These are phyloP conservation scores for Pleodorina starrii DNA, from an alignment of 139 green algal species.

Conservation along the genomic window DNA sequence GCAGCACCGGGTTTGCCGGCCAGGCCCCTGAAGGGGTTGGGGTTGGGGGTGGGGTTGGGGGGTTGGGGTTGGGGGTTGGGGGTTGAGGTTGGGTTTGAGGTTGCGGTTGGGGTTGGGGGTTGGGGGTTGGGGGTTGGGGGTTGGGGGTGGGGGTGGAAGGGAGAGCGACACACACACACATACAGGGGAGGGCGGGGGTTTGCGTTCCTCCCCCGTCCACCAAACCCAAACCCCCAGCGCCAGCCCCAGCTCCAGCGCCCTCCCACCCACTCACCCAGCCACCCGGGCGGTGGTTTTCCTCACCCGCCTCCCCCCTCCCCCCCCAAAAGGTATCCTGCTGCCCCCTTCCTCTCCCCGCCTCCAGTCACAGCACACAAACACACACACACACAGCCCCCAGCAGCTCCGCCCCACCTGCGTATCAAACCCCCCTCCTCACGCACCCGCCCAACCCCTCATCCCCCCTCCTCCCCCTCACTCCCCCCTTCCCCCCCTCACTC, in stretches of 20 bases:
- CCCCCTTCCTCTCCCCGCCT: background rate
- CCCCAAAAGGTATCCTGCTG: no score
- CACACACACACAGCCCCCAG: no score
- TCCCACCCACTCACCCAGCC: background rate
- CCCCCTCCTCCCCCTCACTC: background rate
- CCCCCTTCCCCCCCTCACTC: background rate
- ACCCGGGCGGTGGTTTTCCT: no score
- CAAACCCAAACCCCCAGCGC: no score
- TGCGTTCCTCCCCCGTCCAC: background rate
- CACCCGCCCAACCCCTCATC: background rate
- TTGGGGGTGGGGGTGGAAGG: background rate
- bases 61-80: no score
- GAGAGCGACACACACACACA: background rate
- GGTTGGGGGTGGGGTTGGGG: no score
- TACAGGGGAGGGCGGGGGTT: no score
- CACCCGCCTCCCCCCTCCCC: background rate
- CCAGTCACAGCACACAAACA: background rate
- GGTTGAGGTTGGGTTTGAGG: no score
- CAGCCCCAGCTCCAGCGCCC: background rate
- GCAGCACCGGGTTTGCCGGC: constrained; percentile 89
- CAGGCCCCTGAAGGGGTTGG: constrained; percentile 65
- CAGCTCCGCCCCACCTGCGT: no score
- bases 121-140: background rate
- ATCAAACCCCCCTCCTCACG: no score
- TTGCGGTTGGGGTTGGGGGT: no score